Evolutionary conservation across 495 filamentous ascomycete genomes (phyloP).

Genomic region (Aspergillus homomorphus): DNA sequence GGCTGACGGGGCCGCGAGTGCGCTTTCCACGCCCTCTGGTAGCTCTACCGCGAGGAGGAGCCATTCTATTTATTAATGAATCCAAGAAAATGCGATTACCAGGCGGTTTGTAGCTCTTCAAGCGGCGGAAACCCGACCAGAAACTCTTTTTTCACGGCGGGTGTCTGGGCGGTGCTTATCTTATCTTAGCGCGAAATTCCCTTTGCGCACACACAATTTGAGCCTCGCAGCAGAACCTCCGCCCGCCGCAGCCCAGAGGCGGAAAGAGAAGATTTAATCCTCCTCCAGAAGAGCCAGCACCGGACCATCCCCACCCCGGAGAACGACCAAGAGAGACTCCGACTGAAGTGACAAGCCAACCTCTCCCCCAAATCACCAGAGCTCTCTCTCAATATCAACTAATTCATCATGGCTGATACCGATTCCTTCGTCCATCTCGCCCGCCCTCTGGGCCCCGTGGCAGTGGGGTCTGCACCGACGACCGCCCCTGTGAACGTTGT

Average conservation of each 20-base stretch:
- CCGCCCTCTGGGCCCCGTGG: conserved; percentile 79
- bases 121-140: background rate
- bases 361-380: conserved; percentile 2
- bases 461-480: conserved; percentile 71
- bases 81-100: background rate
- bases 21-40: conserved; percentile 33
- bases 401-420: conserved; percentile 71
- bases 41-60: conserved; percentile 23
- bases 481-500: conserved; percentile 88
- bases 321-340: conserved; percentile 13
- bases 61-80: conserved; percentile 10
- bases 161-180: conserved; percentile 37
- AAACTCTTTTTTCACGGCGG: conserved; percentile 13
- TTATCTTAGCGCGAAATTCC: conserved; percentile 57
- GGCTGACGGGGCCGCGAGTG: conserved; percentile 18
- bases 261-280: conserved; percentile 18
- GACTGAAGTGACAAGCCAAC: conserved; percentile 13
- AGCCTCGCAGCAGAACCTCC: conserved; percentile 29
- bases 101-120: background rate
- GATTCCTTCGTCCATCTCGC: conserved; percentile 92
- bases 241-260: conserved; percentile 22
- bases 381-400: background rate
- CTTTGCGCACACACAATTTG: conserved; percentile 48
- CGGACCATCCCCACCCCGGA: conserved; percentile 21
- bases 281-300: conserved; percentile 22